Evolutionary conservation across 2,329 filamentous ascomycete species (phyloP), one percentile per base, ranked within the genome.

Genomic region (Paracoccidioides brasiliensis): DNA sequence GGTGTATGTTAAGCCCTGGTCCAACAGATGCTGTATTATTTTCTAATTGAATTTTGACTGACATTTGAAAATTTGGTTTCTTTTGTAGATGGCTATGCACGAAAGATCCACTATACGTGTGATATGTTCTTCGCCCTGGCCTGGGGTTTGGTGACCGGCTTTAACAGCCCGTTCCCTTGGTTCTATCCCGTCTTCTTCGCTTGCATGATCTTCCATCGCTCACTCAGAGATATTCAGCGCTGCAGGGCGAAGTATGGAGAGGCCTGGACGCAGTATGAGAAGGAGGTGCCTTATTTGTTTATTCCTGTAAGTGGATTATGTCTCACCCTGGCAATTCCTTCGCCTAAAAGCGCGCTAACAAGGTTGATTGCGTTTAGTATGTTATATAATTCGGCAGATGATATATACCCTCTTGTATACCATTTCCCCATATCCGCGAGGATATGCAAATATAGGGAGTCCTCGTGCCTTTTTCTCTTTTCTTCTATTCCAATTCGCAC

Each of bases 141-240:
- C 59, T 93, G 88, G 88, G 88, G 83, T 30, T 70, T 90, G n/a
- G 84, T 91, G 62, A 89, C 85, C 2, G 88, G 88, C 9, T 90
- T 91, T 72, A 76, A 76, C 40, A 88, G 84, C 66, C 87, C 88
- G 0, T 90, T 91, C 72, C 88, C 88, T 0, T 94, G 88, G 87
- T 93, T 94, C 72, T 91, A 94, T 68, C 85, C 87, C 0, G 70
- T 86, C 40, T 94, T 94, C 76, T 94, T 94, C 69, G 76, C 77
- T 15, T 72, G 73, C 62, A 91, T 91, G 87, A 91, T 93, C 65
- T 76, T 82, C 8, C 88, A 94, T 70, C 84, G 88, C 57, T 85
- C 87, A 4, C 75, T 75, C 61, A 78, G 88, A 58, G 88, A 94
- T 66, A 87, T 90, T 58, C 77, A 85, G 68, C 78, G 83, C 60